Evolutionary conservation across 139 green algal species (phyloP), one percentile per base, ranked within the genome.

Genomic region (Chlorella sp.): DNA sequence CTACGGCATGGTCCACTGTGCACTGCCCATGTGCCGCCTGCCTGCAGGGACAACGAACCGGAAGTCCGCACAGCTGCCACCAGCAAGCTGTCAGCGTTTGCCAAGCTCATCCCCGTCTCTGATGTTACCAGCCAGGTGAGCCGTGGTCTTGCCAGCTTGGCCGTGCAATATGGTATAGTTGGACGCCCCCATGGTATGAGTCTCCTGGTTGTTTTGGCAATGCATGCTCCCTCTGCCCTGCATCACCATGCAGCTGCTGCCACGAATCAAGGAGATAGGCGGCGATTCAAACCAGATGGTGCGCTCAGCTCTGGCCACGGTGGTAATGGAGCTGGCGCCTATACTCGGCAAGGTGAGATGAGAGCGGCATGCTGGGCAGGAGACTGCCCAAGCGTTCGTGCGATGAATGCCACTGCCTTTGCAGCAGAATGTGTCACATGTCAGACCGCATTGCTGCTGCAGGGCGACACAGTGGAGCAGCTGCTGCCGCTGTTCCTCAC

Each of bases 301-400:
- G 60, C 93, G 98, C 20, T 91, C 94, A 1, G 95, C 98, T 26
- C 92, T 99, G 64, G 98, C 98, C 3, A 90, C 88, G 20, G 95
- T 98, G 4, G 96, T 99, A 7, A 98, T 99, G 96, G 96, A 98
- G 87, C 87, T 99, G 47, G 96, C 98, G 21, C 96, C 98, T 20
- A 81, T 96, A 38, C 89, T 99, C 39, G 94, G 92, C 71, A 96
- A 97, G 88, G 88, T 87, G 38, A 39, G 38, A 7, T 12, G 30
- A 17, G 38, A 36, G 16, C 3, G 21, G 34, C 57, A 12, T 34
- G 63, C 16, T 71, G 64, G n/a, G n/a, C 25, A 51, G 68, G 20
- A 74, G 68, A 23, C 15, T 51, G 68, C 41, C 41, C 20, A 13
- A n/a, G 13, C 28, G 15, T 39, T 39, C 63, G 41, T 39, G 30